Evolutionary conservation across 2,329 filamentous ascomycete species (phyloP).

Genomic region (Scedosporium boydii): DNA sequence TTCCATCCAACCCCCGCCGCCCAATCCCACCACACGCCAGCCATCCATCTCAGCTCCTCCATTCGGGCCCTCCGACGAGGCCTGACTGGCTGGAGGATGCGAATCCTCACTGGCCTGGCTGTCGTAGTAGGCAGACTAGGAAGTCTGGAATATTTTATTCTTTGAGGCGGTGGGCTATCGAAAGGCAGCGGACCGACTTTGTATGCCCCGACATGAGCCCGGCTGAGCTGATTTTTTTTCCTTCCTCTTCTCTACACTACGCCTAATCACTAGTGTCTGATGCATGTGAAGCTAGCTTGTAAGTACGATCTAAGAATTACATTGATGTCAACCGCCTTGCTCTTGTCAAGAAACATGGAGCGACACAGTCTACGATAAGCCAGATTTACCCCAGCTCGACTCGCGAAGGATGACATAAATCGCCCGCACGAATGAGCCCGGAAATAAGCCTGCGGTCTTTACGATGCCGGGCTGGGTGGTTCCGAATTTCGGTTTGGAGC

Average conservation of each 20-base stretch:
- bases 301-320: too few relatives aligned
- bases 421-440: too few relatives aligned
- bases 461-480: neutral
- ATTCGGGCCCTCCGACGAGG: neutral
- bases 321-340: too few relatives aligned
- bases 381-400: too few relatives aligned
- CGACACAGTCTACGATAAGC: too few relatives aligned
- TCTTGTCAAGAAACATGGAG: too few relatives aligned
- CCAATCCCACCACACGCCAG: neutral
- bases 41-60: neutral
- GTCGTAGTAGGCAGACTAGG: neutral
- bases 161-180: neutral
- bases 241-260: neutral
- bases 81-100: neutral
- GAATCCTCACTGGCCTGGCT: neutral
- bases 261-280: neutral
- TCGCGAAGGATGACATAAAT: too few relatives aligned
- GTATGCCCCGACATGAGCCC: neutral
- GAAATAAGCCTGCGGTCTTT: neutral
- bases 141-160: neutral
- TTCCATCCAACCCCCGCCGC: neutral
- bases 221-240: neutral
- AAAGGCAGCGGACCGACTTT: neutral
- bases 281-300: neutral
- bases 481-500: neutral